Evolutionary conservation across 495 filamentous ascomycete species (phyloP).

Genomic region (Penicillium ochrochloron): DNA sequence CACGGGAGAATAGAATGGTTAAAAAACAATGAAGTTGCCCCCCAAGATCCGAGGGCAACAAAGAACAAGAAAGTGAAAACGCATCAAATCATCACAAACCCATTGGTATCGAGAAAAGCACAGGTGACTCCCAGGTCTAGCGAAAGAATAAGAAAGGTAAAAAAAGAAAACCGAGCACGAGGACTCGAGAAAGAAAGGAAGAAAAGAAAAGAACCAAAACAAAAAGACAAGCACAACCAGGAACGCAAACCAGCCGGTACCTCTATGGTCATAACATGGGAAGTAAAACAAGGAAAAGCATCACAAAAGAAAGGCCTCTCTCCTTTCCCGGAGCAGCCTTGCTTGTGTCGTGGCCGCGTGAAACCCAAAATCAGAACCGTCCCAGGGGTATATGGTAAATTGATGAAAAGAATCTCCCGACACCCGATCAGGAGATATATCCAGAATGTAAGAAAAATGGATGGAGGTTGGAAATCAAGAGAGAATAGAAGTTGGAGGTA

Average conservation of each 20-base stretch:
- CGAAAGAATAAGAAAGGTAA: constrained; percentile 47
- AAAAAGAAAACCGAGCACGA: constrained; percentile 30
- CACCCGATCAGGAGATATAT: constrained; percentile 20
- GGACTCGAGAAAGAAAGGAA: constrained; percentile 24
- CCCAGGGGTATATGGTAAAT: constrained; percentile 14
- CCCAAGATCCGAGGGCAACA: constrained; percentile 1
- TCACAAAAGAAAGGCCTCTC: constrained; percentile 29
- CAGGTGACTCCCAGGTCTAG: constrained; percentile 46
- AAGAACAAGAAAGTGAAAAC: constrained; percentile 22
- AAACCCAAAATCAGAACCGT: constrained; percentile 28
- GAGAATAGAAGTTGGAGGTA: constrained; percentile 22
- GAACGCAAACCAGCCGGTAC: constrained; percentile 49
- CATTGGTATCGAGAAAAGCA: constrained; percentile 38
- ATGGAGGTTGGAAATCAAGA: constrained; percentile 2
- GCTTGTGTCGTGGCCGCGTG: constrained; percentile 33
- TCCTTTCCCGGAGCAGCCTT: constrained; percentile 25
- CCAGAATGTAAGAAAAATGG: constrained; percentile 22
- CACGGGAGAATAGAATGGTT: constrained; percentile 17
- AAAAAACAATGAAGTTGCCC: constrained; percentile 17
- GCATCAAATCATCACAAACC: constrained; percentile 41
- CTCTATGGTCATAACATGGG: constrained; percentile 53
- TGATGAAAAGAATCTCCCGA: constrained; percentile 15
- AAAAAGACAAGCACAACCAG: constrained; percentile 26
- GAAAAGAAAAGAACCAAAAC: constrained; percentile 18
- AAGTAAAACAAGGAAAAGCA: constrained; percentile 26